Percentiles rank a stretch among this genome's conserved stretches.
Evolutionary conservation across 1,284 basidiomycete species (phyloP).

Genomic region (Cutaneotrichosporon dermatis): DNA sequence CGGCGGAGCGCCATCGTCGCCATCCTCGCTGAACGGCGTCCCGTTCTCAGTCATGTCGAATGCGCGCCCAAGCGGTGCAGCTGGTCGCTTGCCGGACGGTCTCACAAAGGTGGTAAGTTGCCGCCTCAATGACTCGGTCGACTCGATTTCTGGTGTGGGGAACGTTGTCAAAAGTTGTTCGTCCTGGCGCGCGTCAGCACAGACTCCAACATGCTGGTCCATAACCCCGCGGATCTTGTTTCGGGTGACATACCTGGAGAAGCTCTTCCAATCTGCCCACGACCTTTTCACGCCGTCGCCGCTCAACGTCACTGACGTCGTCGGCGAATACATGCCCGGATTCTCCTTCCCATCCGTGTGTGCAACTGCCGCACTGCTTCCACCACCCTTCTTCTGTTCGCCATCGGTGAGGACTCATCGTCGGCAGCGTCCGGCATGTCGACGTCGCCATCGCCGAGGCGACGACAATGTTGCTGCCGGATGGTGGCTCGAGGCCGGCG

Average conservation of each 20-base stretch:
- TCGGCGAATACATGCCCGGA: conserved; percentile 58
- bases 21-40: conserved; percentile 18
- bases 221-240: background rate
- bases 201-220: background rate
- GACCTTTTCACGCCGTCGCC: conserved; percentile 62
- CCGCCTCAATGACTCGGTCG: conserved; percentile 59
- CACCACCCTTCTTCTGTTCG: conserved; percentile 55
- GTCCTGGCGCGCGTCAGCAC: conserved; percentile 55
- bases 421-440: conserved; percentile 56
- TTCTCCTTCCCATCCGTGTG: conserved; percentile 65
- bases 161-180: conserved; percentile 68
- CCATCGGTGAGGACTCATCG: conserved; percentile 31
- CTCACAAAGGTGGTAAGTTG: conserved; percentile 57
- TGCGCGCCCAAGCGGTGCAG: conserved; percentile 4
- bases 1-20: conserved; percentile 30
- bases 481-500: conserved; percentile 68
- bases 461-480: conserved; percentile 56
- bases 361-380: conserved; percentile 62
- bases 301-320: conserved; percentile 42
- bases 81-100: conserved; percentile 40
- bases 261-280: conserved; percentile 80
- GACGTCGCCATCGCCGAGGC: conserved; percentile 54
- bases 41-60: conserved; percentile 29
- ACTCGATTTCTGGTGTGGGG: conserved; percentile 67
- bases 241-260: conserved; percentile 60